Base-by-base conservation (phyloP, 371 early-diverging fungal species). In the Mucor saturninus region DNA sequence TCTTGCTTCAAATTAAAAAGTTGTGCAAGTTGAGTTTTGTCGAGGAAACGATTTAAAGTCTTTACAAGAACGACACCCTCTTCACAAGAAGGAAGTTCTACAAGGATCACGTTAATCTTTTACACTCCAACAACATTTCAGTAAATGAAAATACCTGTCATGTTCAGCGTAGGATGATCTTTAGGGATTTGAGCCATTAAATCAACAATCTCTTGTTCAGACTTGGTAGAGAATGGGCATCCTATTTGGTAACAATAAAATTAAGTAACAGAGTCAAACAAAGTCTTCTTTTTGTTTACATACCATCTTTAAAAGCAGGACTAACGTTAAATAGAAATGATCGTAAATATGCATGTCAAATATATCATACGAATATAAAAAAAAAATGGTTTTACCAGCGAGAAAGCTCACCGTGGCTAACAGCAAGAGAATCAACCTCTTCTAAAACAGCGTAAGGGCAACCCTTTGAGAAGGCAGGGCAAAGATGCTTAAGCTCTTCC, bases 271-370 rank as follows among this genome's bases (percentile, higher is more conserved):
- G 21, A 5, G n/a, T 2, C 4, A 46, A 7, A 21, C 26, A 21
- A 21, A 21, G 21, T 21, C 8, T 46, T 43, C 21, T 8, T 2
- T 46, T 21, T 21, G 46, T 46, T 26, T 39, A 26, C 10, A 39
- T 74, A 80, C 81, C 82, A 30, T 76, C 56, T 72, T 75, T 68
- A 54, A 79, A 79, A 61, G 82, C 79, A 55, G 79, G 82, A 26
- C 82, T 81, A 67, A 38, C 13, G 28, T 37, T 11, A 29, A 32
- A 4, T 42, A 26, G 5, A 54, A 59, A 28, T 8, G 28, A 50
- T 15, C 5, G 35, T 48, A 10, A 46, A 13, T 37, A 5, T 28
- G 29, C 29, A 50, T 37, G 30, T 31, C 32, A 57, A 15, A 43
- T 13, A 43, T 21, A 21, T 21, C 21, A 21, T 21, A 21, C 21